Conservation (phyloP, 345 rosid species). For the Odontarrhena argentea region DNA sequence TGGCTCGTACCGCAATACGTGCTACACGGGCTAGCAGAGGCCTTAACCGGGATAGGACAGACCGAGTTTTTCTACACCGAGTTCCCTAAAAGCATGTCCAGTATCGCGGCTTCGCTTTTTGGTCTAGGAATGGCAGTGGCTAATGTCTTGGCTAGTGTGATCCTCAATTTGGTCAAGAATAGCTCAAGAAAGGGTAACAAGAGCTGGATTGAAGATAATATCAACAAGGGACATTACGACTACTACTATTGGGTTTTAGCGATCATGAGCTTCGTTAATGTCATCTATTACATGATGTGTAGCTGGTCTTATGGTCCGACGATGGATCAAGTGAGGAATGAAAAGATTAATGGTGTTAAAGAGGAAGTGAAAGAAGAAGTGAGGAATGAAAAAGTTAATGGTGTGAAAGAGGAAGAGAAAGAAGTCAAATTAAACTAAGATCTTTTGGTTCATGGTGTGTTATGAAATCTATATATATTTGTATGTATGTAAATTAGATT, state of each 20-base stretch:
- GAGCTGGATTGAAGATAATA: slow-evolving; percentile 72
- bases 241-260: slow-evolving; percentile 80
- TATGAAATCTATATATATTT: slow-evolving; percentile 18
- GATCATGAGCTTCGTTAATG: slow-evolving; percentile 55
- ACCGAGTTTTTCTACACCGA: slow-evolving; percentile 77
- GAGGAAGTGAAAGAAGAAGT: slow-evolving; percentile 47
- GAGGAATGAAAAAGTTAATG: slow-evolving; percentile 47
- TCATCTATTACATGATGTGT: slow-evolving; percentile 66
- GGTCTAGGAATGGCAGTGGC: slow-evolving; percentile 75
- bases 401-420: slow-evolving; percentile 43
- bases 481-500: slow-evolving; percentile 40
- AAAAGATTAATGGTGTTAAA: slow-evolving; percentile 45
- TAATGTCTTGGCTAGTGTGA: slow-evolving; percentile 59
- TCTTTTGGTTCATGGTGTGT: slow-evolving; percentile 26
- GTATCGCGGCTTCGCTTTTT: slow-evolving; percentile 61
- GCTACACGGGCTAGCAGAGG: slow-evolving; percentile 72
- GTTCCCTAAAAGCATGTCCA: slow-evolving; percentile 82
- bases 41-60: slow-evolving; percentile 71
- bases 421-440: slow-evolving; percentile 36
- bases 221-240: slow-evolving; percentile 76
- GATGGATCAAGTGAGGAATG: slow-evolving; percentile 42
- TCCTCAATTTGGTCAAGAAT: slow-evolving; percentile 48
- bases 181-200: slow-evolving; percentile 50
- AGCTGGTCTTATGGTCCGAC: slow-evolving; percentile 79
- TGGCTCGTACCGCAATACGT: slow-evolving; percentile 72